Conservation (phyloP, 192 early-diverging fungal genomes). For the Coemansia sp. region DNA sequence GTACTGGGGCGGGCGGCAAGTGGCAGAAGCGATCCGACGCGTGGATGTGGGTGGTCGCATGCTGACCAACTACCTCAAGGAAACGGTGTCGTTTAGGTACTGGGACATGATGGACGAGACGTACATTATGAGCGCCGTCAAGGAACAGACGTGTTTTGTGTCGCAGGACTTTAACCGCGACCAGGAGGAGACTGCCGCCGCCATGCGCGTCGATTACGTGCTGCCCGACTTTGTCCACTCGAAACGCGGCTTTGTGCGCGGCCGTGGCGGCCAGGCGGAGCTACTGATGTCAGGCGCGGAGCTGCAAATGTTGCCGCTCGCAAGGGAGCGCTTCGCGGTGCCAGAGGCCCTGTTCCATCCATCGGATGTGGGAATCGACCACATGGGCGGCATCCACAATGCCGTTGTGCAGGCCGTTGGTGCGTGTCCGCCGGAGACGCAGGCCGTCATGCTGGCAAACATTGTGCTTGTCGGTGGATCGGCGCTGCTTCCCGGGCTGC, state of each 20-base stretch:
- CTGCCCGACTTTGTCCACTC: constrained; percentile 46
- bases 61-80: constrained; percentile 85
- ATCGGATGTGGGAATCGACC: constrained; percentile 83
- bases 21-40: constrained; percentile 60
- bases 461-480: constrained; percentile 91
- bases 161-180: constrained; percentile 67
- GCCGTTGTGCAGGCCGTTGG: constrained; percentile 88
- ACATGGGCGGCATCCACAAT: constrained; percentile 83
- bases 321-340: constrained; percentile 94
- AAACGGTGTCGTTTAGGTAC: constrained; percentile 87
- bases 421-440: constrained; percentile 88
- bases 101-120: constrained; percentile 97
- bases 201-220: constrained; percentile 38
- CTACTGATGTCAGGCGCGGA: constrained; percentile 50
- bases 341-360: constrained; percentile 98
- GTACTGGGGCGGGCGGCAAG: constrained; percentile 56
- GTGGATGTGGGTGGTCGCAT: constrained; percentile 86
- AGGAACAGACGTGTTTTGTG: constrained; percentile 81
- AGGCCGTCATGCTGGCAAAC: constrained; percentile 86
- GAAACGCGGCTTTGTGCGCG: constrained; percentile 33
- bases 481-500: constrained; percentile 89
- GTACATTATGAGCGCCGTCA: constrained; percentile 78
- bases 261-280: constrained; percentile 5
- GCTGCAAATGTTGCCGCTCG: constrained; percentile 87
- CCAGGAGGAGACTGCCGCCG: constrained; percentile 43